Base-by-base conservation (phyloP, 2,329 filamentous ascomycete species). In the Colletotrichum spinosum region DNA sequence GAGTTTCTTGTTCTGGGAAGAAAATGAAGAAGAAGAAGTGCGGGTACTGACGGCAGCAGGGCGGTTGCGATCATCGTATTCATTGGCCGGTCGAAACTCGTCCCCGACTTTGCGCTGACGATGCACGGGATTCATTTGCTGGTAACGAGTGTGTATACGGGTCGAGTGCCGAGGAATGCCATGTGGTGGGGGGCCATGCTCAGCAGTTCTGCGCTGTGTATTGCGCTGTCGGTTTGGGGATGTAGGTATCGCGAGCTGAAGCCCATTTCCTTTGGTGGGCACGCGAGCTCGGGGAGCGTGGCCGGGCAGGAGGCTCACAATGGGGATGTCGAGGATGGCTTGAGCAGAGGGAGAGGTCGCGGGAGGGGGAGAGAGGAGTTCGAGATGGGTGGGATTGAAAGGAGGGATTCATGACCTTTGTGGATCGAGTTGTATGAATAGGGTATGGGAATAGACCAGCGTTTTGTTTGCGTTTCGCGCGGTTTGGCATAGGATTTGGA, bases 101-200 rank as follows among this genome's bases (percentile, higher is more conserved):
- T 98, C 55, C 93, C 93, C 70, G 96, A 99, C 79, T 99, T 98
- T 77, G 92, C 93, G 38, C 82, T 97, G 33, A 97, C 95, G 2
- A 86, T 97, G 15, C 93, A 97, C 80, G 86, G 92, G 76, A 82
- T 97, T 46, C 92, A 97, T 76, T 86, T 97, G 57, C 69, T 96
- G 72, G 78, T 93, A 72, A 92, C 92, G 35, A 90, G 89, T 17
- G 76, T 97, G 39, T 97, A 97, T 78, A 90, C 92, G 3, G 88
- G 89, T 72, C 85, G 87, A 9, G 75, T 98, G 35, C 96, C 96
- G 2, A 84, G 86, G 9, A 90, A 95, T 76, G 80, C 88, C 69
- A 90, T 97, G 72, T 99, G 96, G 96, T 99, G 96, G 95, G 81
- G 81, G 62, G 79, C 83, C 69, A 86, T 87, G 83, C 69, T 75